Percentiles rank a stretch among this genome's conserved stretches.
Evolutionary conservation across 2,329 filamentous ascomycete genomes (phyloP).

Genomic region (Rutstroemia sp.): DNA sequence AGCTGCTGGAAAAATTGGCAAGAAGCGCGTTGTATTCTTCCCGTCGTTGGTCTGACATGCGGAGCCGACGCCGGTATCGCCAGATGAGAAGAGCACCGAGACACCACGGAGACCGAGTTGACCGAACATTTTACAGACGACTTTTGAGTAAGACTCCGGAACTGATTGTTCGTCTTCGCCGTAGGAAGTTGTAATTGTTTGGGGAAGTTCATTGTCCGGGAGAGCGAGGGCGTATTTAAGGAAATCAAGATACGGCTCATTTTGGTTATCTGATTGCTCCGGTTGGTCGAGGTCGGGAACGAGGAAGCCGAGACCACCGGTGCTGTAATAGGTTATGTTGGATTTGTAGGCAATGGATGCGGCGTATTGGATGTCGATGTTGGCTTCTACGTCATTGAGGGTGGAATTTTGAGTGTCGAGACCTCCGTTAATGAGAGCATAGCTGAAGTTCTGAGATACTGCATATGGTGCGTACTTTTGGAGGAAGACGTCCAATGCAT

Average conservation of each 20-base stretch:
- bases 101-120: constrained; percentile 58
- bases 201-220: constrained; percentile 42
- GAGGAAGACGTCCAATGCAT: constrained; percentile 17
- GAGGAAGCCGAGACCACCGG: constrained; percentile 41
- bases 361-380: constrained; percentile 42
- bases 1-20: constrained; percentile 55
- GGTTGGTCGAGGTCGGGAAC: constrained; percentile 34
- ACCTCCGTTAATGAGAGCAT: constrained; percentile 26
- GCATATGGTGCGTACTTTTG: constrained; percentile 17
- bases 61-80: constrained; percentile 46
- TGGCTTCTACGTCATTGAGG: constrained; percentile 30
- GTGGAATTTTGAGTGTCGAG: constrained; percentile 32
- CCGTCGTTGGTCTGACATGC: constrained; percentile 54
- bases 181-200: constrained; percentile 58
- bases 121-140: constrained; percentile 55
- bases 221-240: constrained; percentile 48
- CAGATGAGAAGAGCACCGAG: constrained; percentile 52
- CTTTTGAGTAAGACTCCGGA: constrained; percentile 50
- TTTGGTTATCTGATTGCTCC: constrained; percentile 44
- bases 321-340: constrained; percentile 46
- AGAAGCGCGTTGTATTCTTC: constrained; percentile 44
- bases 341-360: constrained; percentile 44
- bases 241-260: constrained; percentile 61
- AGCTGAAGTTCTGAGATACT: constrained; percentile 22
- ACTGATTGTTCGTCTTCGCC: constrained; percentile 61